These are phyloP conservation scores for Tilletia setariae DNA, from an alignment of 1,284 basidiomycete species.

Conservation along the genomic window DNA sequence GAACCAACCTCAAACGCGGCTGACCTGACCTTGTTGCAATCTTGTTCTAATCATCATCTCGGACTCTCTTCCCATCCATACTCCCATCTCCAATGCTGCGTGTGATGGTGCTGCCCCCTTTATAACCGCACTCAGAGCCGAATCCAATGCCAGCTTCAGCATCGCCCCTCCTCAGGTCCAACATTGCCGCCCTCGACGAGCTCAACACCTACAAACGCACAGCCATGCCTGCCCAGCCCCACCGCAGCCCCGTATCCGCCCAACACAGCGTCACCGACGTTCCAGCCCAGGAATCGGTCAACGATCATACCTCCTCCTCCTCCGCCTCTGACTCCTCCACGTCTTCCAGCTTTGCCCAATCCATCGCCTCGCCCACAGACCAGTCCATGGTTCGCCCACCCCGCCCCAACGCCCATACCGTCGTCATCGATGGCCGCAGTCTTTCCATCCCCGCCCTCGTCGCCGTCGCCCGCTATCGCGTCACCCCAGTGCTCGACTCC, in stretches of 20 bases:
- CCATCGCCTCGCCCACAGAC: background rate
- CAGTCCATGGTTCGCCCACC: background rate
- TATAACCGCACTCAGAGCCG: too few relatives aligned
- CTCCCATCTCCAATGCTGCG: too few relatives aligned
- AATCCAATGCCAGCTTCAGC: conserved; percentile 5
- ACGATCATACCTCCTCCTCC: background rate
- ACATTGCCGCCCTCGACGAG: background rate
- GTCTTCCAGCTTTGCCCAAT: background rate
- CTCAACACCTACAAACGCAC: conserved; percentile 14
- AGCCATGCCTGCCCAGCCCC: background rate
- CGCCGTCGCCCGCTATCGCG: conserved; percentile 36
- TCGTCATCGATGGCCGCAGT: conserved; percentile 37
- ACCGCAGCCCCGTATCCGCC: background rate
- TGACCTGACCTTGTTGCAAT: too few relatives aligned
- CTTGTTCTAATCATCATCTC: too few relatives aligned
- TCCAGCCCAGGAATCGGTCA: background rate
- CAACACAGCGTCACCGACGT: background rate
- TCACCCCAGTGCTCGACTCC: conserved; percentile 34
- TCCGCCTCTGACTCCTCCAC: background rate
- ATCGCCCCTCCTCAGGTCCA: conserved; percentile 3
- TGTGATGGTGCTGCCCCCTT: too few relatives aligned
- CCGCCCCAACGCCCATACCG: conserved; percentile 30
- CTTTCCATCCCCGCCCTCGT: conserved; percentile 40
- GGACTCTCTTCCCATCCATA: too few relatives aligned
- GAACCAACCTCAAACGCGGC: too few relatives aligned